Conservation (phyloP, 2,329 filamentous ascomycete genomes). For the Phialocephala subalpina region DNA sequence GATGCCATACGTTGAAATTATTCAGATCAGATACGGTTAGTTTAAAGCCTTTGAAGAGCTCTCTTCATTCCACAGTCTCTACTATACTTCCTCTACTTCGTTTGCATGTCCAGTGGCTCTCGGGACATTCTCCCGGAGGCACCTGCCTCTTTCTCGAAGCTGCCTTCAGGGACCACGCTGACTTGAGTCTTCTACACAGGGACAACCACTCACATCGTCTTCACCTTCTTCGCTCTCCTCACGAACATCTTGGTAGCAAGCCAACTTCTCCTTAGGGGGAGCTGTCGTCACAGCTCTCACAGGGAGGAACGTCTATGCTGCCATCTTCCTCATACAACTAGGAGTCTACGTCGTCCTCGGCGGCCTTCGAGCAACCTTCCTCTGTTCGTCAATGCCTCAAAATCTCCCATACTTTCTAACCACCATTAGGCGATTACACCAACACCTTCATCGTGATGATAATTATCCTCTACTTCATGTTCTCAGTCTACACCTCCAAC, state of each 20-base stretch:
- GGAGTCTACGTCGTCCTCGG: constrained; percentile 51
- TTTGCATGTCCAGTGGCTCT: not conserved
- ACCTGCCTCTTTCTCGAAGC: not conserved
- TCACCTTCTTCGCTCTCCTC: constrained; percentile 47
- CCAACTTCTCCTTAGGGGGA: not conserved
- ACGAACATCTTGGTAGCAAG: not conserved
- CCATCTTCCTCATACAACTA: constrained; percentile 49
- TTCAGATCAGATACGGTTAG: constrained; percentile 47
- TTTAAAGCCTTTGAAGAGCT: not conserved
- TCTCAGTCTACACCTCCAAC: constrained; percentile 6
- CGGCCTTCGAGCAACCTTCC: constrained; percentile 49
- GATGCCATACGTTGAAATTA: constrained; percentile 52
- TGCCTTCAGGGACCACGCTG: not conserved
- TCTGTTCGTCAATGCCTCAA: not conserved
- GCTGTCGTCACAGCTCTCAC: constrained; percentile 1
- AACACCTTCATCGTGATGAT: constrained; percentile 5
- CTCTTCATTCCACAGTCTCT: not conserved
- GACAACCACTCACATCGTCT: constrained; percentile 47
- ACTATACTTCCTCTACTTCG: not conserved
- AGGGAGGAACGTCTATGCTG: constrained; percentile 51
- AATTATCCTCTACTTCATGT: constrained; percentile 4
- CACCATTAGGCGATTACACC: not conserved
- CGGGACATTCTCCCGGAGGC: not conserved
- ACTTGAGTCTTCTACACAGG: not conserved
- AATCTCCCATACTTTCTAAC: not conserved